Conservation (phyloP, 805 yeast genomes). For the Lachancea dasiensis region DNA sequence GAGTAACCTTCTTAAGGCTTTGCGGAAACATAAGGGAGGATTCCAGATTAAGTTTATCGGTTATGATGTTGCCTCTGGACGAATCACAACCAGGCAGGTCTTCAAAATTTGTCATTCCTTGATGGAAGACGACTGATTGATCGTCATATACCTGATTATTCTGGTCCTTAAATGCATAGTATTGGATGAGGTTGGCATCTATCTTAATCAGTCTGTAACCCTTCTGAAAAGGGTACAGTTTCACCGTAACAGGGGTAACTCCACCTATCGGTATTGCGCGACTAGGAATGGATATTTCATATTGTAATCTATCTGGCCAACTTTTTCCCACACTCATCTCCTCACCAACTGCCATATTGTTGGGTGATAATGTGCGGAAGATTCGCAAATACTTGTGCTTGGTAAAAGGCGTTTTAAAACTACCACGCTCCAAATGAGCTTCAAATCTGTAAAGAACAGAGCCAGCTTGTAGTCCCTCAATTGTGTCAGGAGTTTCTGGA, state of each 20-base stretch:
- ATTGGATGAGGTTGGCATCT: slow-evolving; percentile 60
- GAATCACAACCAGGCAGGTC: slow-evolving; percentile 39
- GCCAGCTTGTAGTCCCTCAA: slow-evolving; percentile 82
- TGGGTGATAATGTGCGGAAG: slow-evolving; percentile 75
- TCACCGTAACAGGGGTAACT: slow-evolving; percentile 57
- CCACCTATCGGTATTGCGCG: slow-evolving; percentile 87
- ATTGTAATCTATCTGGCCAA: slow-evolving; percentile 86
- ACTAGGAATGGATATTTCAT: slow-evolving; percentile 76
- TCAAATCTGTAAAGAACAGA: slow-evolving; percentile 66
- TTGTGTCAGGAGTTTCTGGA: slow-evolving; percentile 76
- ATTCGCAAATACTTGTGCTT: slow-evolving; percentile 61
- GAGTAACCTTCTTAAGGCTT: slow-evolving; percentile 66
- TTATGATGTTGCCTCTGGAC: slow-evolving; percentile 24
- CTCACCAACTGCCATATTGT: slow-evolving; percentile 55
- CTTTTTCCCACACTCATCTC: slow-evolving; percentile 87
- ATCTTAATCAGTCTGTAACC: slow-evolving; percentile 68
- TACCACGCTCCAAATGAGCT: slow-evolving; percentile 65
- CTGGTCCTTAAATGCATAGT: slow-evolving; percentile 51
- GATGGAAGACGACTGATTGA: slow-evolving; percentile 55
- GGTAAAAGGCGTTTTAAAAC: slow-evolving; percentile 44
- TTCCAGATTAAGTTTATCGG: slow-evolving; percentile 59
- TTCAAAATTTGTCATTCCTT: slow-evolving; percentile 39
- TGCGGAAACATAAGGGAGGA: slow-evolving; percentile 60
- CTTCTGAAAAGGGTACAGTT: slow-evolving; percentile 71
- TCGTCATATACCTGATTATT: slow-evolving; percentile 50